Conservation (phyloP, 192 early-diverging fungal species). For the Chytriomyces hyalinus region DNA sequence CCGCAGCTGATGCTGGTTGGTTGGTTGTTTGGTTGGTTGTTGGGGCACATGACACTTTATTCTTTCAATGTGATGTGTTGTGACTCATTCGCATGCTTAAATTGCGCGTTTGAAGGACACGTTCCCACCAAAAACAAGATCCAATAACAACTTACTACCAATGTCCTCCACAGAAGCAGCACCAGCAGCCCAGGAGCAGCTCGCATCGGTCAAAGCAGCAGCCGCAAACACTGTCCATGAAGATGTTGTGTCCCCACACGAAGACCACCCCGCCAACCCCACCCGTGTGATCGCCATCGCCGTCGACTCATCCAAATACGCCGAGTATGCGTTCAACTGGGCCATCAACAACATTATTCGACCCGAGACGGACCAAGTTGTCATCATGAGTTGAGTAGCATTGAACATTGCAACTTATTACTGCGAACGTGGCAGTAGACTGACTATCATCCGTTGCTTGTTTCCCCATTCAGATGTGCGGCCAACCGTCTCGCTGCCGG, state of each 20-base stretch:
- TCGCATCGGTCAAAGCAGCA: not conserved
- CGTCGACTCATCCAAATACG: constrained; percentile 33
- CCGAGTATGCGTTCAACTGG: constrained; percentile 45
- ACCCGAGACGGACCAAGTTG: constrained; percentile 44
- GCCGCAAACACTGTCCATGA: constrained; percentile 1
- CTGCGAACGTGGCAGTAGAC: not conserved
- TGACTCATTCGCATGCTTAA: too few species aligned
- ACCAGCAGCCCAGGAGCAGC: too few species aligned
- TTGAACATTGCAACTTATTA: not conserved
- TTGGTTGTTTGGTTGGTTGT: too few species aligned
- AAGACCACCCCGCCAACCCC: constrained; percentile 3
- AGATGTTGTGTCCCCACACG: constrained; percentile 33
- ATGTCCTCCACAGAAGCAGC: too few species aligned
- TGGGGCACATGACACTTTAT: too few species aligned
- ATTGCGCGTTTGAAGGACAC: too few species aligned
- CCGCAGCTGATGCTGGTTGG: too few species aligned
- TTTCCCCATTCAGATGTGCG: constrained; percentile 14
- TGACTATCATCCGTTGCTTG: not conserved
- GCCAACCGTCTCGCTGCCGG: constrained; percentile 13
- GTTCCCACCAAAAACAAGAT: too few species aligned
- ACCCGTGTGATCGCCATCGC: constrained; percentile 33
- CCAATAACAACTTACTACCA: too few species aligned
- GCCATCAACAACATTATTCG: constrained; percentile 44
- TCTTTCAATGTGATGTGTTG: too few species aligned
- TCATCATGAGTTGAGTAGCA: constrained; percentile 33